A percentile compares a stretch with the other conserved stretches of the same genome.
Conservation (phyloP, 805 yeast species). For the Metschnikowia henanensis region DNA sequence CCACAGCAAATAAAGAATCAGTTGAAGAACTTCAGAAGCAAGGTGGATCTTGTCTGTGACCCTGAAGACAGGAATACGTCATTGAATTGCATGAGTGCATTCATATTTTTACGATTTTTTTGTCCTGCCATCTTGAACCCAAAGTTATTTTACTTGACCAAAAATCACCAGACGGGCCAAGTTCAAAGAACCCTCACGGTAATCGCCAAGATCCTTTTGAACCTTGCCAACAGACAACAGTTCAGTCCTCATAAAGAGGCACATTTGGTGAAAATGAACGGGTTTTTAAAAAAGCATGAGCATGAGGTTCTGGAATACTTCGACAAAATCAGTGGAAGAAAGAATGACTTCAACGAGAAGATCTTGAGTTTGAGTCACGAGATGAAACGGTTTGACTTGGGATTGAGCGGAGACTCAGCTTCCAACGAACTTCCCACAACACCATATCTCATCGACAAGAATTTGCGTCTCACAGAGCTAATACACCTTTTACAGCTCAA, state of each 20-base stretch:
- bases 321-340: slow-evolving; percentile 68
- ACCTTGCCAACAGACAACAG: slow-evolving; percentile 70
- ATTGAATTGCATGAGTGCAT: slow-evolving; percentile 77
- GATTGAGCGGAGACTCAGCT: slow-evolving; percentile 49
- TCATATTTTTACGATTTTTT: slow-evolving; percentile 68
- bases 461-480: slow-evolving; percentile 58
- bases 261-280: slow-evolving; percentile 68
- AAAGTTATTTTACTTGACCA: slow-evolving; percentile 71
- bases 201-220: slow-evolving; percentile 75
- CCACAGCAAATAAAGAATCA: slow-evolving; percentile 68
- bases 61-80: slow-evolving; percentile 54
- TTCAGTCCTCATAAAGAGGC: slow-evolving; percentile 86
- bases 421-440: slow-evolving; percentile 64
- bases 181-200: slow-evolving; percentile 78
- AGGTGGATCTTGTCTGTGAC: slow-evolving; percentile 61
- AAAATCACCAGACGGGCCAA: slow-evolving; percentile 67
- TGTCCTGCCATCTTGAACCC: slow-evolving; percentile 95
- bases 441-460: slow-evolving; percentile 69
- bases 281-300: slow-evolving; percentile 58
- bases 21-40: slow-evolving; percentile 59
- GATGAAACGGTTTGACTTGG: slow-evolving; percentile 55
- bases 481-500: slow-evolving; percentile 43
- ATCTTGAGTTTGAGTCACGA: slow-evolving; percentile 55
- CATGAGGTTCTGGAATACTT: slow-evolving; percentile 66
- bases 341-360: slow-evolving; percentile 63